phyloP scores from a whole-genome alignment of 768 basidiomycete species.

The Lactarius vividus region DNA sequence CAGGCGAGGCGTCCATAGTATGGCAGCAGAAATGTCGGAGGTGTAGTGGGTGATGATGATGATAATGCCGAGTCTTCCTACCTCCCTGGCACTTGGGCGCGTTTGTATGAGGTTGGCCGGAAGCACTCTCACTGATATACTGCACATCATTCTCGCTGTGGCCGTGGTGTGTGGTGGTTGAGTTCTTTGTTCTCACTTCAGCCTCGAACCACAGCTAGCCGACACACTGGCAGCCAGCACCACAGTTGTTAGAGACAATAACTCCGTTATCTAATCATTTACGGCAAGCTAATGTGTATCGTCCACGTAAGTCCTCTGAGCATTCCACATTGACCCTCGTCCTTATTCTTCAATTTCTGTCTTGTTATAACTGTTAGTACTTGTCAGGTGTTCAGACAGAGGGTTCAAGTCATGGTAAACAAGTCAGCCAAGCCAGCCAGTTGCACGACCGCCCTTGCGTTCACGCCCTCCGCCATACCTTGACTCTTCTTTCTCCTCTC shows the following conservation, averaged over 20 bases:
- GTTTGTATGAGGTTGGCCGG: neutral
- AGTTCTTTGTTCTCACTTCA: constrained; percentile 22
- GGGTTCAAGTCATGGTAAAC: neutral
- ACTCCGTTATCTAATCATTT: constrained; percentile 8
- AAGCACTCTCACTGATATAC: constrained; percentile 11
- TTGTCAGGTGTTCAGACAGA: neutral
- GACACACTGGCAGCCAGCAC: constrained; percentile 12
- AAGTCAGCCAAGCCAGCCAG: neutral
- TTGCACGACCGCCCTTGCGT: constrained; percentile 22
- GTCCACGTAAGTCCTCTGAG: neutral
- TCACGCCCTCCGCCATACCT: constrained; percentile 44
- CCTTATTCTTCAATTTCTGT: too few relatives aligned
- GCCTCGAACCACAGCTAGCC: constrained; percentile 1
- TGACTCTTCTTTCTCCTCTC: constrained; percentile 41
- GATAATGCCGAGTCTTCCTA: constrained; percentile 4
- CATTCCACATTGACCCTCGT: too few relatives aligned
- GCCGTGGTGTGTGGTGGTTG: constrained; percentile 1
- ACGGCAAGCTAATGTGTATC: neutral
- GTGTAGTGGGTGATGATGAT: neutral
- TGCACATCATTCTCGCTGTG: constrained; percentile 6
- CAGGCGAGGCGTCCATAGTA: constrained; percentile 8
- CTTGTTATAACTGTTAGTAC: neutral
- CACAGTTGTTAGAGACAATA: neutral
- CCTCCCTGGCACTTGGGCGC: neutral
- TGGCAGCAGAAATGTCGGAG: neutral